These are phyloP conservation scores for Apiotrichum mycotoxinovorans DNA, from an alignment of 1,284 basidiomycete genomes.

Conservation along the genomic window DNA sequence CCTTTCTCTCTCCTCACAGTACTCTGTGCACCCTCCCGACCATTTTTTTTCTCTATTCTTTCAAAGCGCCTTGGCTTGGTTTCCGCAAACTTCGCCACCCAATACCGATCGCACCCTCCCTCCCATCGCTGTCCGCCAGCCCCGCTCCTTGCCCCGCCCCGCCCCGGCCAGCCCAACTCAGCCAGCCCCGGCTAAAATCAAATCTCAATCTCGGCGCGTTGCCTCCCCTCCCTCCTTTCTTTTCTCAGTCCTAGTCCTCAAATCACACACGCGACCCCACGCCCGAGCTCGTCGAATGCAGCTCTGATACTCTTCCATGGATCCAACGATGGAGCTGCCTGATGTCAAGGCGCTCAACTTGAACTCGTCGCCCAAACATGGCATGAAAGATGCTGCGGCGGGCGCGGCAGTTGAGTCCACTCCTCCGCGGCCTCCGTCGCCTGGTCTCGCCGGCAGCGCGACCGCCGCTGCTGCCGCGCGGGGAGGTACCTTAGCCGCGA, in stretches of 20 bases:
- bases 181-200: too few relatives aligned
- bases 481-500: too few relatives aligned
- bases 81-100: neutral
- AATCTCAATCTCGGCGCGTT: too few relatives aligned
- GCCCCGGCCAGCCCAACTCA: too few relatives aligned
- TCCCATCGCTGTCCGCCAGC: neutral
- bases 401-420: neutral
- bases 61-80: too few relatives aligned
- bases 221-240: neutral
- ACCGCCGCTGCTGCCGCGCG: neutral
- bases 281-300: neutral
- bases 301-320: neutral
- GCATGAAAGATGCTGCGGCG: too few relatives aligned
- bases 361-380: neutral
- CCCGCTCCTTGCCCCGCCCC: neutral
- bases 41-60: neutral
- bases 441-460: neutral
- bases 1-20: too few relatives aligned
- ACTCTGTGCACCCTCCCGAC: too few relatives aligned
- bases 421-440: conserved; percentile 4
- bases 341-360: neutral
- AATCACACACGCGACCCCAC: too few relatives aligned
- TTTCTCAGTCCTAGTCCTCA: neutral
- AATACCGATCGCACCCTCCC: neutral
- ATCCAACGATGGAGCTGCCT: neutral